phyloP scores from a whole-genome alignment of 108 stramenopile species.

The Cyclotella cryptica region DNA sequence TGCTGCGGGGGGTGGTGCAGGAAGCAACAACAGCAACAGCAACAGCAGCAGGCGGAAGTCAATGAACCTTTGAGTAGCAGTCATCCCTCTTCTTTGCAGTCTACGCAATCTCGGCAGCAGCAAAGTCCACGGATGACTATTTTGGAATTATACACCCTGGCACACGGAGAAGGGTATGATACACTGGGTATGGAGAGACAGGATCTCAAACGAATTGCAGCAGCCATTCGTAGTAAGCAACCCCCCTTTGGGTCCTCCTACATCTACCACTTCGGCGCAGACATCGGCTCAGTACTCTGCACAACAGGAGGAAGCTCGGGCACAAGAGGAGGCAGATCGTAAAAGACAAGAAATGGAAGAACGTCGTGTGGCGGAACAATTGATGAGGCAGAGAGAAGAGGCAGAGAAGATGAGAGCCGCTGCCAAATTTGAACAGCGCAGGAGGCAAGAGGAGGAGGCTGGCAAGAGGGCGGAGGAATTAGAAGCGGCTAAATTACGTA shows the following conservation, averaged over 20 bases:
- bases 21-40: no score
- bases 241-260: not conserved
- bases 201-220: slow-evolving; percentile 75
- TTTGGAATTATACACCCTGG: slow-evolving; percentile 80
- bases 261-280: slow-evolving; percentile 10
- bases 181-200: slow-evolving; percentile 87
- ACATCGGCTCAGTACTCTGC: not conserved
- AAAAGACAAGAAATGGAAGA: slow-evolving; percentile 31
- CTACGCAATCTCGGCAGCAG: slow-evolving; percentile 10
- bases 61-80: not conserved
- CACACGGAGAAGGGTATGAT: slow-evolving; percentile 81
- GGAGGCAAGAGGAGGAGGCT: slow-evolving; percentile 51
- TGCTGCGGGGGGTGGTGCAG: no score
- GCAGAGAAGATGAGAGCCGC: no score
- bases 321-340: slow-evolving; percentile 40
- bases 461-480: slow-evolving; percentile 10
- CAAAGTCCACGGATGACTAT: slow-evolving; percentile 57
- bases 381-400: no score
- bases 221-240: slow-evolving; percentile 11
- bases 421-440: slow-evolving; percentile 16
- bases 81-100: slow-evolving; percentile 15
- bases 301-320: slow-evolving; percentile 28
- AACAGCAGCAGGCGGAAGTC: not conserved
- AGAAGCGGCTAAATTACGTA: slow-evolving; percentile 40
- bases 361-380: no score